Evolutionary conservation across 345 rosid species (phyloP), one percentile per base, ranked within the genome.

Genomic region (Aegle marmelos): DNA sequence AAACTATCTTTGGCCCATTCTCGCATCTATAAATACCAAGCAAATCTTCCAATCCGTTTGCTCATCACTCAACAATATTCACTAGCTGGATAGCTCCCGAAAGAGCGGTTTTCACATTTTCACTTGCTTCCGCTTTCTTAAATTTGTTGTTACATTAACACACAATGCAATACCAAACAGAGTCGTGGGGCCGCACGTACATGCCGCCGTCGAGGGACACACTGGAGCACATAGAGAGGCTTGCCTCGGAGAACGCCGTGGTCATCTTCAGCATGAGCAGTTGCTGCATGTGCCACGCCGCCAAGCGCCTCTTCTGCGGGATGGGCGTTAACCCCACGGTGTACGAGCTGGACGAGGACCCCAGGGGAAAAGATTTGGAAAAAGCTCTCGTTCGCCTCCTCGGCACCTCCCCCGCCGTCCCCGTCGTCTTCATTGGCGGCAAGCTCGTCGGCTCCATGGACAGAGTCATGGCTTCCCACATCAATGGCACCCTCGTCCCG

Each of bases 261-360:
- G 98, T 95, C 77, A 88, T 95, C 37, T 91, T 95, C 83, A 93
- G 98, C 87, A 82, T 88, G 13, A 95, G 98, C 86, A 87, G 85
- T 0, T 95, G 98, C 86, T 95, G 98, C 91, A 95, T 95, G 98
- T 95, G 98, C 83, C 98, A 93, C 81, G 95, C 93, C 76, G 88
- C 89, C 21, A 95, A 95, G 83, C 85, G 95, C 69, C 90, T 95
- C 17, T 93, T 95, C 81, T 84, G 93, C 34, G 98, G 97, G 3
- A 88, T 95, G 97, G 98, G 98, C 0, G 98, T 93, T n/a, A 89
- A 89, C 83, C 98, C 98, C 1, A 87, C 97, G 0, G 97, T 95
- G 53, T 85, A 91, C 76, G 98, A 95, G 88, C 94, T 95, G 6
- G 98, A 95, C 76, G 87, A 88, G 37, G 98, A 91, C 73, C 98